Evolutionary conservation across 805 yeast genomes (phyloP), one percentile per base, ranked within the genome.

Genomic region (Pichia thaimueangensis): DNA sequence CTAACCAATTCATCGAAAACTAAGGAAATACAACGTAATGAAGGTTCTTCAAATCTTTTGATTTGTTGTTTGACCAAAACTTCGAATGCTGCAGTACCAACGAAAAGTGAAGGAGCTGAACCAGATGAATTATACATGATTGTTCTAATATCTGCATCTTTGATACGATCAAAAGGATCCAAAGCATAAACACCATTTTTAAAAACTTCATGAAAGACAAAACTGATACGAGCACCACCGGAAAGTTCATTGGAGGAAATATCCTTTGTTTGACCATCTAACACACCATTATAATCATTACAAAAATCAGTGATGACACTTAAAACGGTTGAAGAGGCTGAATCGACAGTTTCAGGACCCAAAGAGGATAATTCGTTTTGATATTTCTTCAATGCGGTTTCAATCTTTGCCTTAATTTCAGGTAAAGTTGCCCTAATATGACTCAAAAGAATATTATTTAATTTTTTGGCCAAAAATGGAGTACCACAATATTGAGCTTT

Each of bases 401-500:
- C 94, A 55, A 89, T 85, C 64, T 91, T 81, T 63, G 84, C 75
- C 65, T 88, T 93, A 56, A 93, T 93, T 52, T 93, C 97, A 15
- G 98, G 98, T 59, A 84, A 68, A 8, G 88, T 83, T 42, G 82
- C 78, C 63, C 84, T 80, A 63, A 93, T 93, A 66, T 93, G 98
- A 59, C 82, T 87, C 66, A 87, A 73, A 55, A 93, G 74, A 53
- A 93, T 86, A 33, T 83, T 79, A 65, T 86, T 93, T 58, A 93
- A 76, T 65, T 88, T 86, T 61, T 87, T 85, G 40, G 97, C 96
- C 59, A 93, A 71, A 63, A 83, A 93, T 31, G 97, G 97, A n/a
- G 98, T 93, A 63, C 98, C 98, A 66, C 98, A 93, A 68, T 80
- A 91, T 58, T 86, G 94, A 7, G 97, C 91, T 62, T 91, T 93